Base-by-base conservation (phyloP, 106 monocot genomes). In the Amphibolis antarctica region DNA sequence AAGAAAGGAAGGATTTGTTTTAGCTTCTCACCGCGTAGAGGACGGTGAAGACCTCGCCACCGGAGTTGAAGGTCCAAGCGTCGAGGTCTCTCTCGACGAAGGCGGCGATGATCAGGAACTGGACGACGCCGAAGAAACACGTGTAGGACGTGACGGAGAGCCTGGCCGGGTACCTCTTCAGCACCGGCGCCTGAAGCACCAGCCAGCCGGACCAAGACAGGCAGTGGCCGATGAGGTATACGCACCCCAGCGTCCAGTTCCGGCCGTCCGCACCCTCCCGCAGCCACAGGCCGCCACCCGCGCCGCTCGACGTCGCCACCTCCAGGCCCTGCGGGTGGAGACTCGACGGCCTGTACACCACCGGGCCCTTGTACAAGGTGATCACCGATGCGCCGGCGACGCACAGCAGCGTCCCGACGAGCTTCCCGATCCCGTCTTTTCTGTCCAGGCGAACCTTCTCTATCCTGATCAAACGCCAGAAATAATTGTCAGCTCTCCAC, bases 151-250 rank as follows among this genome's bases (percentile, higher is more conserved):
- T 94, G 25, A 94, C 85, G 0, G 93, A 94, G 6, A 94, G 77
- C 66, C 93, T 71, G n/a, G 93, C 93, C 44, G 93, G 93, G 70
- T 94, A 94, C 65, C 83, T 94, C 77, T 89, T 89, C 54, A 94
- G 70, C 65, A 94, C 79, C 11, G 93, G 93, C 2, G 83, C 79
- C 76, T 94, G 93, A 19, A 94, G 79, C 21, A 94, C 93, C 13
- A 94, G 77, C 93, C 93, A 94, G 11, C 86, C 93, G 3, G 93
- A 86, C 93, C 93, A 94, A 12, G 93, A 89, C 20, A 89, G 77
- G 77, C 93, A 94, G 81, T 94, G 93, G 1, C 85, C 80, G 28
- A 94, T 86, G 63, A 94, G 57, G 65, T 81, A 94, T 4, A 94
- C 0, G 62, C 93, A 94, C 4, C 93, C 93, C 27, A 94, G 68